Evolutionary conservation across 306 rosid species (phyloP), one percentile per base, ranked within the genome.

Genomic region (Trichosanthes cucumerina): DNA sequence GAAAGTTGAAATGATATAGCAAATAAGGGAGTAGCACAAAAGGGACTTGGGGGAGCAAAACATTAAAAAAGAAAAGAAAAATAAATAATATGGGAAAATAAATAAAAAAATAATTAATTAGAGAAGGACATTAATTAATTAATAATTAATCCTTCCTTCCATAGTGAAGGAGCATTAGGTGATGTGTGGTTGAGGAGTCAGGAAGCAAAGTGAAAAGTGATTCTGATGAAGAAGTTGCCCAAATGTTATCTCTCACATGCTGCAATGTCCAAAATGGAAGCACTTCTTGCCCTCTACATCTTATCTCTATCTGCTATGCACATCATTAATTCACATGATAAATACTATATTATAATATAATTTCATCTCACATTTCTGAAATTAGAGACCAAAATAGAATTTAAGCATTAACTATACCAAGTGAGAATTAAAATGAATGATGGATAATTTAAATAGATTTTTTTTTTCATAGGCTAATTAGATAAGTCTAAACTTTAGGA

Each of bases 191-290:
- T 50, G 96, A 82, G 72, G 93, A 86, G 77, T 95, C 92, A 49
- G 91, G 89, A 87, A 87, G 97, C 96, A 86, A 88, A 85, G 83
- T 73, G 78, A 84, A 53, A 73, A 84, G 83, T 23, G 81, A 82
- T 78, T 90, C 87, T 80, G 92, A 87, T 50, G 74, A 85, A n/a
- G 38, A n/a, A 53, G 31, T 10, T 79, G 83, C 89, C 99, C 99
- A 95, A 50, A 95, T 92, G 84, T 77, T 86, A 79, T 95, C 98
- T 84, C 99, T 90, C 78, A 95, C 95, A 79, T 95, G 93, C 86
- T 91, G 90, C 92, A 95, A 89, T 82, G 99, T 95, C 84, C 93
- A 89, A 88, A 86, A 88, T 44, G 97, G 97, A 80, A 59, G 62
- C 46, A 95, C 86, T 73, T 87, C 85, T 47, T 92, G 97, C 82